phyloP scores from a whole-genome alignment of 2,329 filamentous ascomycete species.

The Arthrobotrys iridis region DNA sequence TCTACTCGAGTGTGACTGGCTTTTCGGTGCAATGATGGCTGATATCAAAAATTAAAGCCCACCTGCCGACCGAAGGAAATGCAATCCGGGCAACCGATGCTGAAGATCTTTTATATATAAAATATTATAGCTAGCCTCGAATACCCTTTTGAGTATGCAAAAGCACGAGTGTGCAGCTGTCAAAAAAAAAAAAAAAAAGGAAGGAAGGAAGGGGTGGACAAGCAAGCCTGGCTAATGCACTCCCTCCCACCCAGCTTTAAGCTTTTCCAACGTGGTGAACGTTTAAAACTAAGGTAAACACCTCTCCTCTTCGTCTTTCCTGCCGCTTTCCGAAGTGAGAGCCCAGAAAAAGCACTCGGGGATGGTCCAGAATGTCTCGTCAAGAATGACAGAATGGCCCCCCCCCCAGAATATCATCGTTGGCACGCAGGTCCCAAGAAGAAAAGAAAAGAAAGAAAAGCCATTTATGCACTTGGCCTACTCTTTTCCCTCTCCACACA shows the following conservation, averaged over 20 bases:
- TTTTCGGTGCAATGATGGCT: neutral
- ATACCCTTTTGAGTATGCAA: neutral
- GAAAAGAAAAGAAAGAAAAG: neutral
- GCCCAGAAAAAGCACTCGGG: constrained; percentile 3
- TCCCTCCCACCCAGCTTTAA: constrained; percentile 31
- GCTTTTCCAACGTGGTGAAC: constrained; percentile 25
- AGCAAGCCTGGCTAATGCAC: constrained; percentile 19
- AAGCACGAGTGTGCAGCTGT: constrained; percentile 45
- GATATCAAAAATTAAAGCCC: neutral
- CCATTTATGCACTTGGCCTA: neutral
- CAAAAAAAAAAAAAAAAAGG: constrained; percentile 12
- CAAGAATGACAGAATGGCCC: constrained; percentile 38
- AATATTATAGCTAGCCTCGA: no score
- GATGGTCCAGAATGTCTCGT: constrained; percentile 43
- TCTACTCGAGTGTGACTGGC: neutral
- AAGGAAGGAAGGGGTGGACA: constrained; percentile 7
- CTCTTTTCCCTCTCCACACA: neutral
- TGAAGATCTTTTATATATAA: constrained; percentile 25
- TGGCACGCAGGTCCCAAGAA: constrained; percentile 2
- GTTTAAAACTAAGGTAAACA: constrained; percentile 15
- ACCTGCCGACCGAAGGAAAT: constrained; percentile 54
- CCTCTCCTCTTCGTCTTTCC: neutral
- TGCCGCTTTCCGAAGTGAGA: constrained; percentile 50
- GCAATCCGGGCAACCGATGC: constrained; percentile 41
- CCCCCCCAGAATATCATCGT: constrained; percentile 11